These are phyloP conservation scores for Candida sojae DNA, from an alignment of 1,139 yeast species.

Conservation along the genomic window DNA sequence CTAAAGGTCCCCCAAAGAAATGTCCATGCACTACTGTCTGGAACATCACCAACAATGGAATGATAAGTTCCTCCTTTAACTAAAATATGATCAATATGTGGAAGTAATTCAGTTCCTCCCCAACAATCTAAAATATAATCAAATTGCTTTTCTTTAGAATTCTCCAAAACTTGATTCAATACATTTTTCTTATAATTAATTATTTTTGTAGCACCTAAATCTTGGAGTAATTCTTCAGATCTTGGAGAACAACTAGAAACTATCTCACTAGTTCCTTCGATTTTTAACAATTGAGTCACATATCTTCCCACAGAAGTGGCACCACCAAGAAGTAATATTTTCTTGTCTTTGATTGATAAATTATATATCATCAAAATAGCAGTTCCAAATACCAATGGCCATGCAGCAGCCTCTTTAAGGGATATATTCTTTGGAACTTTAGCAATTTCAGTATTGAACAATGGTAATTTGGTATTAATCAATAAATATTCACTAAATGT, in stretches of 20 bases:
- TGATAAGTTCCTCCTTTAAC: slow-evolving; percentile 41
- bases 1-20: not conserved
- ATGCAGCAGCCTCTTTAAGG: slow-evolving; percentile 57
- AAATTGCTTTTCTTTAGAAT: slow-evolving; percentile 15
- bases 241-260: slow-evolving; percentile 38
- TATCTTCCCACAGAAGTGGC: slow-evolving; percentile 68
- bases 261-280: slow-evolving; percentile 44
- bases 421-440: slow-evolving; percentile 49
- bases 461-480: slow-evolving; percentile 28
- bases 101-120: slow-evolving; percentile 26
- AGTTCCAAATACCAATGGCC: slow-evolving; percentile 58
- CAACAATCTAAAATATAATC: slow-evolving; percentile 37
- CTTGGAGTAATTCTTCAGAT: slow-evolving; percentile 40
- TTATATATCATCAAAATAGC: slow-evolving; percentile 46
- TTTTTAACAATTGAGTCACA: slow-evolving; percentile 57
- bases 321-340: slow-evolving; percentile 67
- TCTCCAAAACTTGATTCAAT: slow-evolving; percentile 23
- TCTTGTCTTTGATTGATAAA: slow-evolving; percentile 11
- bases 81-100: slow-evolving; percentile 27
- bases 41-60: slow-evolving; percentile 47
- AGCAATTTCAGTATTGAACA: slow-evolving; percentile 34
- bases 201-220: slow-evolving; percentile 51
- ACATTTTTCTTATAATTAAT: slow-evolving; percentile 45
- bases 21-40: not conserved
- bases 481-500: slow-evolving; percentile 44